Base-by-base conservation (phyloP, 2,329 filamentous ascomycete species). In the Blastomyces silverae region DNA sequence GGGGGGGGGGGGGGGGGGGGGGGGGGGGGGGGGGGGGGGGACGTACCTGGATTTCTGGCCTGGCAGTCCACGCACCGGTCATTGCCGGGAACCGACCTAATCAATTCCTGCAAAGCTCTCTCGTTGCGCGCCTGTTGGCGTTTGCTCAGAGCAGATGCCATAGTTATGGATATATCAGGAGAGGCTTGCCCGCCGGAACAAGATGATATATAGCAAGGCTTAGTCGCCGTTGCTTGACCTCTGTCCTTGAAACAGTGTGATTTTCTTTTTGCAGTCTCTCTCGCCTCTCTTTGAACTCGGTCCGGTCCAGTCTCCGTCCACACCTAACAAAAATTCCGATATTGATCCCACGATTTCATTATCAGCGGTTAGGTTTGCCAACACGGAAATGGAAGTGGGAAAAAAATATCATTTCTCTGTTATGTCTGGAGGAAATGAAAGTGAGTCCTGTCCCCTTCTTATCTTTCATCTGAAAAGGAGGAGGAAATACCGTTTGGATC, bases 71-170 rank as follows among this genome's bases (percentile, higher is more conserved):
- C 94, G 81, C 94, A 99, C 73, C 87, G 82, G 75, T 94, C 92
- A 81, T 99, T 99, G 66, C 94, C 94, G 10, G 92, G 85, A 11
- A 96, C 83, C 48, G 82, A 86, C 70, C 89, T 89, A 70, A 97
- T 88, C 68, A 99, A 85, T 59, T 97, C 93, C 74, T 97, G 91
- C 70, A 99, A 83, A 64, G 86, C 82, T 75, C 91, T 91, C 82
- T 99, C 94, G 78, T 99, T 97, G 79, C 94, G 92, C 82, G 90
- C 91, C 84, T 97, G 93, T 81, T 97, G 91, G 79, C 94, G 91
- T 84, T 97, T 99, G 83, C 88, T 96, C 76, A 95, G 82, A 56
- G 86, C 83, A 64, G 85, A 83, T 64, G 90, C 84, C 90, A 92
- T 94, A 22, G 31, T 46, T 28, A 22, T 22, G 53, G 34, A 13